These are phyloP conservation scores for Microdochium trichocladiopsis DNA, from an alignment of 2,329 filamentous ascomycete genomes.

Conservation along the genomic window DNA sequence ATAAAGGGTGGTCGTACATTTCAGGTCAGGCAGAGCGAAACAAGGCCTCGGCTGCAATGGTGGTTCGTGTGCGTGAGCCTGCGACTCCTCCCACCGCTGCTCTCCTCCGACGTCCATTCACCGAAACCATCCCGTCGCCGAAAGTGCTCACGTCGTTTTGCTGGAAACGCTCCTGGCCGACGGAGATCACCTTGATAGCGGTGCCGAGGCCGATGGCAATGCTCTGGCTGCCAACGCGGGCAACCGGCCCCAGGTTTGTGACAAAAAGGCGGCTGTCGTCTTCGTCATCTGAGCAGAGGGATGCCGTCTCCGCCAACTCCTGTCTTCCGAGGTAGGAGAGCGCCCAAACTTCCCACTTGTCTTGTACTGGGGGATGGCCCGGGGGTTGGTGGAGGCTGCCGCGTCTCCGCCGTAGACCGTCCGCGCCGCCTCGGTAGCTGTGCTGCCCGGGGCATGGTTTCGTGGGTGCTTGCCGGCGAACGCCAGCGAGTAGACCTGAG, in stretches of 20 bases:
- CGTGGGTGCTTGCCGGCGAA: conserved; percentile 38
- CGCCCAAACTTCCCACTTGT: conserved; percentile 49
- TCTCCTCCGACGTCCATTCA: conserved; percentile 15
- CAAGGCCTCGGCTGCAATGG: background rate
- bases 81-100: background rate
- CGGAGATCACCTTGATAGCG: conserved; percentile 61
- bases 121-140: conserved; percentile 27
- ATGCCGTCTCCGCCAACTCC: conserved; percentile 36
- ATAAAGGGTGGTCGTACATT: too few species aligned
- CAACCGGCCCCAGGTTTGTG: conserved; percentile 57
- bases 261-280: conserved; percentile 53
- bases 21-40: too few species aligned
- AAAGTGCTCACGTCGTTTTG: conserved; percentile 20
- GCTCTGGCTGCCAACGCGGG: conserved; percentile 53
- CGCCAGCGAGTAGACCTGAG: conserved; percentile 54
- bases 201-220: conserved; percentile 68
- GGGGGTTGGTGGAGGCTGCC: conserved; percentile 7
- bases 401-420: conserved; percentile 21
- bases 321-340: conserved; percentile 36
- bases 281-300: conserved; percentile 32
- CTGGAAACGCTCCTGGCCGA: conserved; percentile 60
- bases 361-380: conserved; percentile 10
- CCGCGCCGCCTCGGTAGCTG: conserved; percentile 9
- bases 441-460: conserved; percentile 11
- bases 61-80: background rate